Evolutionary conservation across 2,329 filamentous ascomycete genomes (phyloP), one percentile per base, ranked within the genome.

Genomic region (Microsporum audouinii): DNA sequence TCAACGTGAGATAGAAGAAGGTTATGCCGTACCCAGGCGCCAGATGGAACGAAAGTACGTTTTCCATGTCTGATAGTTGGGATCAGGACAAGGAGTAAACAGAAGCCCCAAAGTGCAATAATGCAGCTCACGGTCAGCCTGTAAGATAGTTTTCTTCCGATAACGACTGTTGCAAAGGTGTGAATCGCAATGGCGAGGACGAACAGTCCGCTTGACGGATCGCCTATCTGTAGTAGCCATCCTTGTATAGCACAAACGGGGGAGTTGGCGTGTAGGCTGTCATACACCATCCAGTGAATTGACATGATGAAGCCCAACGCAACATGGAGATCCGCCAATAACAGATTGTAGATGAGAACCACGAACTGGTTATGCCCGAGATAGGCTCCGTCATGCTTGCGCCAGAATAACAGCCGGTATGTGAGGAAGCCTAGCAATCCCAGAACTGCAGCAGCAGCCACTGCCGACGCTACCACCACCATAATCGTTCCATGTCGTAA

Each of bases 341-440:
- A 70, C 12, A 82, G 73, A 61, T 81, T 81, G 68, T 79, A 81
- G 58, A 81, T 80, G 29, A 82, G 73, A 43, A 81, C 68, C n/a
- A 82, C 71, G 60, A 79, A 81, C 69, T 82, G 79, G 64, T 82
- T 82, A 69, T 80, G 78, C 62, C 79, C 78, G 59, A 81, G 78
- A 62, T 79, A 78, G 63, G 77, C 71, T 43, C 72, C 68, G 65
- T 80, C 79, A 62, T 75, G 75, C 60, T 71, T 73, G 55, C 76
- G 72, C 79, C 79, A 81, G 63, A 77, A 77, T 36, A 81, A 66
- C n/a, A 82, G 68, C 29, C 79, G 77, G 63, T 79, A 77, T 7
- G 79, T 80, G 63, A 82, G 77, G 69, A 80, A 80, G 8, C 63
- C 62, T 4, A 81, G 72, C 3, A 82, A 71, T 1, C 64, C 60